Conservation (phyloP, 2,329 filamentous ascomycete species). For the Venturia nashicola region DNA sequence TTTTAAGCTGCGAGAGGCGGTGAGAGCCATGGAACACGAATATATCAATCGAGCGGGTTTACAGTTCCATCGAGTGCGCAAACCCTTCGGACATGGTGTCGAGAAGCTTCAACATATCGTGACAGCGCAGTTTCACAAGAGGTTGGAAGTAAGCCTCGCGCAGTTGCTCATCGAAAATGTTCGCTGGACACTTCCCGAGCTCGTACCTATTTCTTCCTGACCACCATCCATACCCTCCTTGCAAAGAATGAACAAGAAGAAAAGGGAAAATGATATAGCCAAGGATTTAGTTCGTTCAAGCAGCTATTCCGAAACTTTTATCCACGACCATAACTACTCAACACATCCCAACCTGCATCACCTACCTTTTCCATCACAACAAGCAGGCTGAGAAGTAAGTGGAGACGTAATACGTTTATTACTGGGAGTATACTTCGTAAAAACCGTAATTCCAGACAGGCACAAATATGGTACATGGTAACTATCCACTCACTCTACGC, state of each 20-base stretch:
- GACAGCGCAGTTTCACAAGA: no score
- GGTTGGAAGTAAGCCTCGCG: no score
- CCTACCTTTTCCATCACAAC: background rate
- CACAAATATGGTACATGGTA: background rate
- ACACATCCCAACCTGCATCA: background rate
- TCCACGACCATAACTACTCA: background rate
- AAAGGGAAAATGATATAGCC: background rate
- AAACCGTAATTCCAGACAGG: background rate
- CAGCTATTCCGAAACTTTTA: background rate
- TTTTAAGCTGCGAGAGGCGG: no score
- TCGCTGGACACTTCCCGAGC: no score
- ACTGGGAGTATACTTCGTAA: conserved; percentile 1
- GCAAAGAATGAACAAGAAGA: background rate
- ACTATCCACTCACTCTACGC: background rate
- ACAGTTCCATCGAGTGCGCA: no score
- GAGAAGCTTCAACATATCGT: no score
- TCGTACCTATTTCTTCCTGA: no score
- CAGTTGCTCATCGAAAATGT: no score
- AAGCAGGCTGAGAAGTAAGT: background rate
- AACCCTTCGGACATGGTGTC: no score
- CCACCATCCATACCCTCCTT: background rate
- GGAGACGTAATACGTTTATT: background rate
- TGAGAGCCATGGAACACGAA: no score
- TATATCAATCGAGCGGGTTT: no score
- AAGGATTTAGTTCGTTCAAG: background rate